phyloP scores from a whole-genome alignment of 352 stramenopile species.

The Salisapilia sapeloensis region DNA sequence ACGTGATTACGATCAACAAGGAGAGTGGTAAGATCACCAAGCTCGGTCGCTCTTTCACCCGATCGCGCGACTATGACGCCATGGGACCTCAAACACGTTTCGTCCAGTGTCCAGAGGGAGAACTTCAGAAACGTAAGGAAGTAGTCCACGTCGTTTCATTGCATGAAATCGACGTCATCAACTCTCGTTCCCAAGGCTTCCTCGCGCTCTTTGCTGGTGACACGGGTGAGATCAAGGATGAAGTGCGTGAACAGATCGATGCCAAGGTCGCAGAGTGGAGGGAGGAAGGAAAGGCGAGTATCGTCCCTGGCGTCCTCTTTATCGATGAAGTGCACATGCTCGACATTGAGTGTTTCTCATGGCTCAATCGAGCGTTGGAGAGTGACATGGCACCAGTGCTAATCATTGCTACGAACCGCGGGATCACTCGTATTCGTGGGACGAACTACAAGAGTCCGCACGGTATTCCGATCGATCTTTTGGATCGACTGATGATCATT shows the following conservation, averaged over 20 bases:
- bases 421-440: conserved; percentile 95
- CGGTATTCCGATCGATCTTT: conserved; percentile 96
- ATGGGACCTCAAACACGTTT: conserved; percentile 87
- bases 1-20: conserved; percentile 99
- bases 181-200: conserved; percentile 97
- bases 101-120: conserved; percentile 87
- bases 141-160: conserved; percentile 95
- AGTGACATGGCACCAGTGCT: conserved; percentile 95
- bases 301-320: conserved; percentile 98
- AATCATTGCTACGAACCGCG: conserved; percentile 98
- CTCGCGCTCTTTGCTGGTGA: conserved; percentile 97
- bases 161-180: conserved; percentile 99
- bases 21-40: conserved; percentile 97
- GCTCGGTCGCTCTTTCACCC: conserved; percentile 94
- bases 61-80: conserved; percentile 96
- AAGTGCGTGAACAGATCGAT: conserved; percentile 99
- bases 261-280: conserved; percentile 93
- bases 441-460: conserved; percentile 98
- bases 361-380: conserved; percentile 97
- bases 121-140: conserved; percentile 98
- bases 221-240: conserved; percentile 98
- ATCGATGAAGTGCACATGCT: conserved; percentile 99
- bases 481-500: conserved; percentile 99
- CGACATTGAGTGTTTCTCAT: conserved; percentile 99
- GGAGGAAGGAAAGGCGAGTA: conserved; percentile 93